A percentile compares a stretch with the other conserved stretches of the same genome.
These are phyloP conservation scores for Trifolium subterraneum DNA, from an alignment of 306 rosid species.

Conservation along the genomic window DNA sequence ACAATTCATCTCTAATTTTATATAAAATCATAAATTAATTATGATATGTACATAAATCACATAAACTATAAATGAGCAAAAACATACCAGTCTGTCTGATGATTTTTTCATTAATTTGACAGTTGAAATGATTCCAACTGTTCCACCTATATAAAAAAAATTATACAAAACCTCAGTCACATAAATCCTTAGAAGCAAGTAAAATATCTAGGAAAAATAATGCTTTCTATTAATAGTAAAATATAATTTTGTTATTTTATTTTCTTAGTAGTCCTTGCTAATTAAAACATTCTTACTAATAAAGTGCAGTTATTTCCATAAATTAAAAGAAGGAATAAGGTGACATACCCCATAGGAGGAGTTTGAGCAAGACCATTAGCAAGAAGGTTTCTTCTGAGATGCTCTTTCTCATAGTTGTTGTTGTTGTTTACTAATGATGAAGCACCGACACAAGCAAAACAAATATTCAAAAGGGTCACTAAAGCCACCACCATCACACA, in stretches of 20 bases:
- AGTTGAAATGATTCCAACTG: conserved; percentile 92
- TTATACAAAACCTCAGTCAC: conserved; percentile 11
- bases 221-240: too few relatives aligned
- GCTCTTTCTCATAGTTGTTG: too few relatives aligned
- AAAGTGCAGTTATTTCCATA: too few relatives aligned
- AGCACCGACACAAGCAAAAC: conserved; percentile 40
- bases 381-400: conserved; percentile 65
- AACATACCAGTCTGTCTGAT: conserved; percentile 76
- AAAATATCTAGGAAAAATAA: too few relatives aligned
- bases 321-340: not conserved
- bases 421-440: conserved; percentile 35
- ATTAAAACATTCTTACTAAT: too few relatives aligned
- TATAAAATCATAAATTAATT: not conserved
- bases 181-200: conserved; percentile 1
- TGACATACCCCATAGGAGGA: conserved; percentile 93
- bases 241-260: too few relatives aligned
- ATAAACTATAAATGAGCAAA: not conserved
- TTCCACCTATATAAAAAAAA: conserved; percentile 70
- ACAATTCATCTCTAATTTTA: not conserved
- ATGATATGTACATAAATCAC: not conserved
- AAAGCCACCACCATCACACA: conserved; percentile 26
- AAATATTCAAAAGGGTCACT: conserved; percentile 37
- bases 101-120: conserved; percentile 72
- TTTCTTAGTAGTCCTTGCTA: too few relatives aligned
- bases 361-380: conserved; percentile 80